These are phyloP conservation scores for Kodamaea fukazawae DNA, from an alignment of 805 yeast genomes.

Conservation along the genomic window DNA sequence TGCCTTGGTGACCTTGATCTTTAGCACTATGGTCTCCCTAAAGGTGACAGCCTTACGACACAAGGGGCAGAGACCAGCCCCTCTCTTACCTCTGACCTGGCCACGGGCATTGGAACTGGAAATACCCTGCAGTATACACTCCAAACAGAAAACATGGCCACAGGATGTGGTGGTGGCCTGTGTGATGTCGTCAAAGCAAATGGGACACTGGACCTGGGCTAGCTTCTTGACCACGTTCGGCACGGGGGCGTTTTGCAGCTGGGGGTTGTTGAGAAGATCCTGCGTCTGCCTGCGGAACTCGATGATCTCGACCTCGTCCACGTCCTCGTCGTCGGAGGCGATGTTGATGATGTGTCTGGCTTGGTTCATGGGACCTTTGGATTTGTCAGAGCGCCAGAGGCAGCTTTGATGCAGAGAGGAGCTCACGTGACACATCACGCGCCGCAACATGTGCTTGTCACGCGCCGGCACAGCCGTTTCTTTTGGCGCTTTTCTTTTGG, in stretches of 20 bases:
- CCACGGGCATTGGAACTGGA: conserved; percentile 43
- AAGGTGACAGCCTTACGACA: conserved; percentile 39
- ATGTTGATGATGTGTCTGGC: conserved; percentile 5
- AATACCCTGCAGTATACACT: conserved; percentile 40
- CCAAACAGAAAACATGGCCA: conserved; percentile 44
- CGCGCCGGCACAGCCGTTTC: too few relatives aligned
- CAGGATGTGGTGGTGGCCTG: conserved; percentile 42
- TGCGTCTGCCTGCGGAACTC: conserved; percentile 39
- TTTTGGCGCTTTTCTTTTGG: too few relatives aligned
- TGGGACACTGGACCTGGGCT: conserved; percentile 40
- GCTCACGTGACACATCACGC: too few relatives aligned
- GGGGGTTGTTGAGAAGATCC: conserved; percentile 26
- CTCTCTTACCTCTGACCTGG: conserved; percentile 35
- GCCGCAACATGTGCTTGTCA: too few relatives aligned
- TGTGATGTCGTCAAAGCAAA: conserved; percentile 41
- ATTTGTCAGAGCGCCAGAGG: too few relatives aligned
- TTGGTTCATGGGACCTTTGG: too few relatives aligned
- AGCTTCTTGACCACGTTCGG: conserved; percentile 28
- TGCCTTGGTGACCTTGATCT: conserved; percentile 15
- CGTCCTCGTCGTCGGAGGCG: conserved; percentile 19
- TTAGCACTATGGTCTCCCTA: conserved; percentile 30
- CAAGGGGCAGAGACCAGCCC: conserved; percentile 43
- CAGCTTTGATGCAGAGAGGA: too few relatives aligned
- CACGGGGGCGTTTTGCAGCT: conserved; percentile 17
- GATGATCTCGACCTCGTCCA: conserved; percentile 36